phyloP scores from a whole-genome alignment of 2,329 filamentous ascomycete species.

The Fusarium sp. region DNA sequence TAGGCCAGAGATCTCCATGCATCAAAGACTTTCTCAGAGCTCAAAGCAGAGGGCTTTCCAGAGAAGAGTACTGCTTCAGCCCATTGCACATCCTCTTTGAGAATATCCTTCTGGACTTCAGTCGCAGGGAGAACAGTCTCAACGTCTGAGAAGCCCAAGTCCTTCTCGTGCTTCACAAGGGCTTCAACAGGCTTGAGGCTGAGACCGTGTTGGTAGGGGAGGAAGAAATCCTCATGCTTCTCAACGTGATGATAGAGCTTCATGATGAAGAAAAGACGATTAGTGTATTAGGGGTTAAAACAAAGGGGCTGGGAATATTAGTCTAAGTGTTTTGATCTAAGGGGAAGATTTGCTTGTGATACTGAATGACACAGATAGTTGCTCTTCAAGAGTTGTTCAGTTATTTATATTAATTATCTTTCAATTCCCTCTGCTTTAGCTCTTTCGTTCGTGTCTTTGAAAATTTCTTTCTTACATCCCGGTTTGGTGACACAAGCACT shows the following conservation, averaged over 20 bases:
- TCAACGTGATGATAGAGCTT: conserved; percentile 11
- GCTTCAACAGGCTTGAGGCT: neutral
- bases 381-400: neutral
- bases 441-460: neutral
- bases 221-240: conserved; percentile 19
- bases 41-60: neutral
- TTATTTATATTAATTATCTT: neutral
- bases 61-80: conserved; percentile 11
- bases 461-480: neutral
- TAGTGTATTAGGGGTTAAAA: neutral
- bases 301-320: too few relatives aligned
- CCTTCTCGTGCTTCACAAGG: neutral
- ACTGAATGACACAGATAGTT: neutral
- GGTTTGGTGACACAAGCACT: neutral
- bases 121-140: conserved; percentile 6
- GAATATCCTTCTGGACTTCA: conserved; percentile 13
- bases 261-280: neutral
- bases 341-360: neutral
- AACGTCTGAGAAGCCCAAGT: neutral
- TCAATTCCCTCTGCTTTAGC: accelerated
- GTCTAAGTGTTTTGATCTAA: neutral
- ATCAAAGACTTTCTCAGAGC: conserved; percentile 1
- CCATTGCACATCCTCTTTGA: conserved; percentile 17
- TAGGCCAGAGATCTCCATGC: conserved; percentile 9
- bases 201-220: neutral